Conservation (phyloP, 805 yeast genomes). For the Diddensiella transvaalensis region DNA sequence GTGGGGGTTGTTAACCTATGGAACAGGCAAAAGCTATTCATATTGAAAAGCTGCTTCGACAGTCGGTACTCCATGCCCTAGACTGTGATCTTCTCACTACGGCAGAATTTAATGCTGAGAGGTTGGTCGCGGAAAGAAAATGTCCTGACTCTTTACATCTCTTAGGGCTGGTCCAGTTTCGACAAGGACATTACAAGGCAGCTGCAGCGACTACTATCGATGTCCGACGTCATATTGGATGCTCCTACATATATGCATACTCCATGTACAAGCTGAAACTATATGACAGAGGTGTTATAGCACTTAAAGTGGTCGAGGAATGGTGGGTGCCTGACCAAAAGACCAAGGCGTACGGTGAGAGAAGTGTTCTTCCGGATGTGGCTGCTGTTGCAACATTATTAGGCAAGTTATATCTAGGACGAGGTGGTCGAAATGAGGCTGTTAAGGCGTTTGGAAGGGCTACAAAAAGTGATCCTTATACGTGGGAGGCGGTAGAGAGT, state of each 20-base stretch:
- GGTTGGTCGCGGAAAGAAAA: constrained; percentile 60
- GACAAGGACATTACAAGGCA: constrained; percentile 55
- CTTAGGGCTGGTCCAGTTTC: constrained; percentile 63
- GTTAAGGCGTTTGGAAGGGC: constrained; percentile 66
- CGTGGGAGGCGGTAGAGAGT: constrained; percentile 83
- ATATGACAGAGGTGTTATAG: constrained; percentile 60
- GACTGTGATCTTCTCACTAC: constrained; percentile 66
- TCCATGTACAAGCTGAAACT: constrained; percentile 55
- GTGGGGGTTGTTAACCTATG: background rate
- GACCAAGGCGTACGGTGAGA: constrained; percentile 13
- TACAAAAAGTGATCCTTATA: constrained; percentile 67
- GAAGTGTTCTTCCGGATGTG: constrained; percentile 52
- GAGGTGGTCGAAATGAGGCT: constrained; percentile 62
- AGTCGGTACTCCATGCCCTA: constrained; percentile 63
- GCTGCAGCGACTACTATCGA: constrained; percentile 51
- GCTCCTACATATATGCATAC: constrained; percentile 70
- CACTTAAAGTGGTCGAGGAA: constrained; percentile 34
- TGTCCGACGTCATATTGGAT: constrained; percentile 59
- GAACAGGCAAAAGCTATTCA: background rate
- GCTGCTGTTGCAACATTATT: constrained; percentile 64
- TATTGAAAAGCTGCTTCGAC: constrained; percentile 25
- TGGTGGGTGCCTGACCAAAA: constrained; percentile 12
- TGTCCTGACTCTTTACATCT: constrained; percentile 62
- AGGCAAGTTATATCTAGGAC: constrained; percentile 61
- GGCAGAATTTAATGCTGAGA: constrained; percentile 85